Percentiles rank a stretch among this genome's conserved stretches.
These are phyloP conservation scores for Diospyros lotus DNA, from an alignment of 148 eudicot genomes.

Conservation along the genomic window DNA sequence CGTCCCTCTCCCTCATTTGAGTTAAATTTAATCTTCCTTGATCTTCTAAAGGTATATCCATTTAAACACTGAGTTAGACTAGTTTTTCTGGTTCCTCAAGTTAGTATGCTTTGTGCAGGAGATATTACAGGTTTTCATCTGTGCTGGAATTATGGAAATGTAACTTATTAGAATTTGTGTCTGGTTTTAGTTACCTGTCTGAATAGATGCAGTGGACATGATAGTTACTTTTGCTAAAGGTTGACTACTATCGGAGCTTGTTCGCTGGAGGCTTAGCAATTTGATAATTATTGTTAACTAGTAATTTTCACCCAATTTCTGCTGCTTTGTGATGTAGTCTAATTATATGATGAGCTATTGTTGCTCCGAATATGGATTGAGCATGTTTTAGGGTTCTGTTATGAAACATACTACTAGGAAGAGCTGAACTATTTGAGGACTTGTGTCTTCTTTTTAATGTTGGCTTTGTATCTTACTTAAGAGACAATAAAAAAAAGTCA, in stretches of 20 bases:
- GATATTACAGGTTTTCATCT: too few species aligned
- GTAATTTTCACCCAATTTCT: background rate
- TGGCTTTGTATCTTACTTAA: too few species aligned
- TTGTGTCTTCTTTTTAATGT: too few species aligned
- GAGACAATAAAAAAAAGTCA: too few species aligned
- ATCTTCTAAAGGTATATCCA: background rate
- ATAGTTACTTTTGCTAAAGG: background rate
- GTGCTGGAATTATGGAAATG: background rate
- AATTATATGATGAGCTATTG: background rate
- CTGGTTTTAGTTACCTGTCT: background rate
- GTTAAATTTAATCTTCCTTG: too few species aligned
- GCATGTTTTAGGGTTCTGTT: background rate
- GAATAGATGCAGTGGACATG: background rate
- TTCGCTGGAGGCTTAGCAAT: too few species aligned
- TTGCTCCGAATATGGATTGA: too few species aligned
- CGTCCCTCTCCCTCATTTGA: background rate
- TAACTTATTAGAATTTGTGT: background rate
- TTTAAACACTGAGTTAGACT: background rate
- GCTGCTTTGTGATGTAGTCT: background rate
- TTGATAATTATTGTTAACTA: background rate
- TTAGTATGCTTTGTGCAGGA: too few species aligned
- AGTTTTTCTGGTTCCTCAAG: too few species aligned
- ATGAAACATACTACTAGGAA: too few species aligned
- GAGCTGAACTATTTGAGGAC: too few species aligned
- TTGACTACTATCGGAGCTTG: too few species aligned